These are phyloP conservation scores for Candida sp. DNA, from an alignment of 1,139 yeast genomes.

Conservation along the genomic window DNA sequence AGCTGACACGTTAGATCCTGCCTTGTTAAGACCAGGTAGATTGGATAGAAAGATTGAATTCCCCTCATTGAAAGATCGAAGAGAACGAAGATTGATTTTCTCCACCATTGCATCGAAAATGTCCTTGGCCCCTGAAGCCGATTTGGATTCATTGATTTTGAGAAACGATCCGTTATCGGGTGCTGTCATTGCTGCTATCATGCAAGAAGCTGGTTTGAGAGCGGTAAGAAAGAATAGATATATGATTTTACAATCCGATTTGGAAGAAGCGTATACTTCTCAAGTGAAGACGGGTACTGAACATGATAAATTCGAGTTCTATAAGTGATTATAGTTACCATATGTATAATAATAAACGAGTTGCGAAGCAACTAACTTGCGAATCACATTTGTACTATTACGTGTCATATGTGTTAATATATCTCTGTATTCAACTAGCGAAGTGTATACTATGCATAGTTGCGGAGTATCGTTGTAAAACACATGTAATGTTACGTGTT, in stretches of 20 bases:
- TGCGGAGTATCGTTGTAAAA: too few relatives aligned
- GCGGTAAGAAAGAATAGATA: slow-evolving; percentile 98
- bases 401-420: too few relatives aligned
- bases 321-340: slow-evolving; percentile 49
- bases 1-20: slow-evolving; percentile 97
- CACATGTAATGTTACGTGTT: neutral
- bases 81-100: slow-evolving; percentile 96
- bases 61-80: slow-evolving; percentile 91
- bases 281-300: slow-evolving; percentile 96
- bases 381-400: too few relatives aligned
- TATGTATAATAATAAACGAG: neutral
- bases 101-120: slow-evolving; percentile 95
- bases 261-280: slow-evolving; percentile 96
- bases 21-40: slow-evolving; percentile 96
- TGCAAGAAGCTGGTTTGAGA: slow-evolving; percentile 99
- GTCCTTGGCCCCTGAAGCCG: slow-evolving; percentile 98
- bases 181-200: slow-evolving; percentile 96
- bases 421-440: too few relatives aligned
- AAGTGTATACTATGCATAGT: too few relatives aligned
- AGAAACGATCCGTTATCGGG: slow-evolving; percentile 98
- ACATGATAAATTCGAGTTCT: slow-evolving; percentile 96
- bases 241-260: slow-evolving; percentile 90
- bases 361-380: too few relatives aligned
- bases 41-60: slow-evolving; percentile 98
- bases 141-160: slow-evolving; percentile 88